Conservation (phyloP, 2,329 filamentous ascomycete species). For the Paraconiothyrium brasiliense region DNA sequence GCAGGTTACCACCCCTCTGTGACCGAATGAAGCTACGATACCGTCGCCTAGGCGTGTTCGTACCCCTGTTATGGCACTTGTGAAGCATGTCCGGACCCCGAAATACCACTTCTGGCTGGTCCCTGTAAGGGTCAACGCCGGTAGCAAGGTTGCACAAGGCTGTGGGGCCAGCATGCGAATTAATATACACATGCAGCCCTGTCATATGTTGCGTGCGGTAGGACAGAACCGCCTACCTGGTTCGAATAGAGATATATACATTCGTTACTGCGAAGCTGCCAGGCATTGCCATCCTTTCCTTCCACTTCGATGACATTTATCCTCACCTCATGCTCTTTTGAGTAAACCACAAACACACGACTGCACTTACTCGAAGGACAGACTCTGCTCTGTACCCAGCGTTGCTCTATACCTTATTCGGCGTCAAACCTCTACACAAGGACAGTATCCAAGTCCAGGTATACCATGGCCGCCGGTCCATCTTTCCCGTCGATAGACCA, state of each 20-base stretch:
- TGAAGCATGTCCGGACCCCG: neutral
- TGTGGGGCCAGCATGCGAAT: neutral
- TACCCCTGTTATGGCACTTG: neutral
- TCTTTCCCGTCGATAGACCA: conserved; percentile 1
- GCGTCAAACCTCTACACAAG: neutral
- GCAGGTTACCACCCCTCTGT: neutral
- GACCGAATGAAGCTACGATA: neutral
- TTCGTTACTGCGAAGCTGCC: neutral
- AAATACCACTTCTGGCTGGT: neutral
- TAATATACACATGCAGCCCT: conserved; percentile 2
- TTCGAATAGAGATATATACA: neutral
- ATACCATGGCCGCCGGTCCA: neutral
- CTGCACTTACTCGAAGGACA: neutral
- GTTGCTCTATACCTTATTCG: too few relatives aligned
- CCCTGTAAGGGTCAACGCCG: neutral
- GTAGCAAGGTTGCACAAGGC: conserved; percentile 7
- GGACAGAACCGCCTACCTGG: neutral
- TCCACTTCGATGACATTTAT: neutral
- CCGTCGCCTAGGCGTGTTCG: neutral
- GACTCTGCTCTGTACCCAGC: neutral
- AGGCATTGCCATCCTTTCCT: neutral
- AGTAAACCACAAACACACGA: neutral
- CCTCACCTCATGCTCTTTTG: neutral
- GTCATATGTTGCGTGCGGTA: neutral
- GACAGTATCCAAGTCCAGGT: neutral